A percentile compares a stretch with the other conserved stretches of the same genome.
These are phyloP conservation scores for Polychaeton citri DNA, from an alignment of 2,329 filamentous ascomycete species.

Conservation along the genomic window DNA sequence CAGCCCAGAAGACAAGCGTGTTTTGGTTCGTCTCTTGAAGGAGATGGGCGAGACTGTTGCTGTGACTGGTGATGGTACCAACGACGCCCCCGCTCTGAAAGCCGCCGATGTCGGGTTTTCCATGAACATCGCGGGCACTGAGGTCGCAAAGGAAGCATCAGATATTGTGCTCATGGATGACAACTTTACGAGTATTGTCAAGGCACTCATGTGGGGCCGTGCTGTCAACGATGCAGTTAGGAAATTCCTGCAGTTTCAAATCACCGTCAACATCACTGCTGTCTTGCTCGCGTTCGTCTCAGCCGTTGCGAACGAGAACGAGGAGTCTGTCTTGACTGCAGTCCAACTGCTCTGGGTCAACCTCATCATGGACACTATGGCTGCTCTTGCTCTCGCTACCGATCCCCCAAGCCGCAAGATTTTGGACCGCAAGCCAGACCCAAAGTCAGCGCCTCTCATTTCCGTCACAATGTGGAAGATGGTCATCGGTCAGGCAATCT, in stretches of 20 bases:
- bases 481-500: conserved; percentile 86
- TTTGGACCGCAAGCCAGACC: conserved; percentile 64
- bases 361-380: conserved; percentile 93
- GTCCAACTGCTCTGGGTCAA: conserved; percentile 95
- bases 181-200: conserved; percentile 50
- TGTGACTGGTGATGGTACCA: conserved; percentile 54
- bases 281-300: conserved; percentile 80
- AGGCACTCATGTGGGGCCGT: conserved; percentile 48
- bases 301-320: conserved; percentile 56
- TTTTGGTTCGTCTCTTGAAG: conserved; percentile 50
- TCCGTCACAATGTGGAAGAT: conserved; percentile 98
- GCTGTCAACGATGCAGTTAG: conserved; percentile 43
- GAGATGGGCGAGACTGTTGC: conserved; percentile 53
- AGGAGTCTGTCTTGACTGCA: conserved; percentile 67
- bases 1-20: conserved; percentile 56
- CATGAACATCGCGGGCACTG: conserved; percentile 54
- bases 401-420: conserved; percentile 78
- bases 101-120: conserved; percentile 55
- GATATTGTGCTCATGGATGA: conserved; percentile 51
- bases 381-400: conserved; percentile 75
- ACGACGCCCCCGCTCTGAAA: conserved; percentile 53
- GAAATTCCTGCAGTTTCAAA: conserved; percentile 54
- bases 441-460: conserved; percentile 63
- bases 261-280: conserved; percentile 84
- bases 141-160: conserved; percentile 50